phyloP scores from a whole-genome alignment of 2,329 filamentous ascomycete genomes.

The Clonostachys chloroleuca region DNA sequence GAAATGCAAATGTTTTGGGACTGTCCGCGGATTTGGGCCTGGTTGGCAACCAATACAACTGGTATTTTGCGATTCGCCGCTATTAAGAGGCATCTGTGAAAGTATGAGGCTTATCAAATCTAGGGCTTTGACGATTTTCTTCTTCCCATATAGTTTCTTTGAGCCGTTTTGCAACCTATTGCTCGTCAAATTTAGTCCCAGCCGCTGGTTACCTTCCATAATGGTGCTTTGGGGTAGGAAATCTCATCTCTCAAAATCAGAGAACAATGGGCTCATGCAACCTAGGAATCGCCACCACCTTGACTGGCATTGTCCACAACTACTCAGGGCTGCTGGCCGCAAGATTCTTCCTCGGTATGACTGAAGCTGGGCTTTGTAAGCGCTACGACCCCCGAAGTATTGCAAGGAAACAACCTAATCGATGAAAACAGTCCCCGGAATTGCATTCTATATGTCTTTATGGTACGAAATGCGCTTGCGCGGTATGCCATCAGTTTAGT shows the following conservation, averaged over 20 bases:
- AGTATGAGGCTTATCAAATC: too few species aligned
- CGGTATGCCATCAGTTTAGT: too few species aligned
- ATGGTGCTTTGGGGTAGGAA: conserved; percentile 44
- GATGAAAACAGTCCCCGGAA: too few species aligned
- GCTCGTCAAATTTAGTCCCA: conserved; percentile 69
- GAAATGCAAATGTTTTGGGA: conserved; percentile 63
- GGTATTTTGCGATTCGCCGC: conserved; percentile 24
- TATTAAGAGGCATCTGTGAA: too few species aligned
- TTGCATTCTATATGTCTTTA: too few species aligned
- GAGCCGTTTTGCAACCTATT: conserved; percentile 76
- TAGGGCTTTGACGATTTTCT: conserved; percentile 62
- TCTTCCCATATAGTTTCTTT: conserved; percentile 71
- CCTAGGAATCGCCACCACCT: conserved; percentile 24
- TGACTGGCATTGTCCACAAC: conserved; percentile 45
- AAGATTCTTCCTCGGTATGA: conserved; percentile 50
- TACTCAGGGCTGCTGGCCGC: conserved; percentile 50
- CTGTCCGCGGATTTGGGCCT: conserved; percentile 50
- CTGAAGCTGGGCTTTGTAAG: too few species aligned
- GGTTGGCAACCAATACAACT: conserved; percentile 66
- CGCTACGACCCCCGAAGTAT: too few species aligned
- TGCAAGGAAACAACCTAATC: too few species aligned
- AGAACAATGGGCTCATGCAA: too few species aligned
- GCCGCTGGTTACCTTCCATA: conserved; percentile 70
- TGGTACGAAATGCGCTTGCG: too few species aligned
- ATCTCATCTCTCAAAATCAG: too few species aligned